phyloP scores from a whole-genome alignment of 768 basidiomycete species.

The Naganishia antarctica region DNA sequence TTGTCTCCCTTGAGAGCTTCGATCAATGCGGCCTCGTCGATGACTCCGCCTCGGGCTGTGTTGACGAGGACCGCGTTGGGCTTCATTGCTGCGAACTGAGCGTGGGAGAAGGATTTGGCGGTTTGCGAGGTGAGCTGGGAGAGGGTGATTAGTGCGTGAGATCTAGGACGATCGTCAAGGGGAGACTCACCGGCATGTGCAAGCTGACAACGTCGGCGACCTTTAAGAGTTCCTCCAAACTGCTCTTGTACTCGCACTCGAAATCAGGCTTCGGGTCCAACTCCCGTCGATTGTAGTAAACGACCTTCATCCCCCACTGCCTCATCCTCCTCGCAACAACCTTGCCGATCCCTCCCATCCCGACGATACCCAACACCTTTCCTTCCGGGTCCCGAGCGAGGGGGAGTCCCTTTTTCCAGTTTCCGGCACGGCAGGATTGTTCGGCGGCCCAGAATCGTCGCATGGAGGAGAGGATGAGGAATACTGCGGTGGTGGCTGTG shows the following conservation, averaged over 20 bases:
- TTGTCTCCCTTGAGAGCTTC: constrained; percentile 79
- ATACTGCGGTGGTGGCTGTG: constrained; percentile 57
- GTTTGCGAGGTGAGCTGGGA: constrained; percentile 55
- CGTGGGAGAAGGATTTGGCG: constrained; percentile 65
- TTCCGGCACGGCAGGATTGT: constrained; percentile 40
- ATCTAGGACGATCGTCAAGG: constrained; percentile 47
- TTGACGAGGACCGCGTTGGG: constrained; percentile 73
- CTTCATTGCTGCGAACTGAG: constrained; percentile 70
- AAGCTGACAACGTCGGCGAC: constrained; percentile 78
- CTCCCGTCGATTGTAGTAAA: constrained; percentile 61
- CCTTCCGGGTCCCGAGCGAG: constrained; percentile 46
- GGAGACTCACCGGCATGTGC: constrained; percentile 63
- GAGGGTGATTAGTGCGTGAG: background rate
- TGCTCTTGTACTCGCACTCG: constrained; percentile 65
- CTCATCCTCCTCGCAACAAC: constrained; percentile 52
- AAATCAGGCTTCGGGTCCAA: constrained; percentile 60
- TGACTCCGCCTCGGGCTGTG: constrained; percentile 82
- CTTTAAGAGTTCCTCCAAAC: constrained; percentile 60
- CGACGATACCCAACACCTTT: constrained; percentile 49
- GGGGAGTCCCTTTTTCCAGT: constrained; percentile 32
- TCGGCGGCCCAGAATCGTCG: constrained; percentile 37
- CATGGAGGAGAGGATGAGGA: constrained; percentile 37
- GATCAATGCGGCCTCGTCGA: constrained; percentile 82
- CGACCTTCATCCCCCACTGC: constrained; percentile 80
- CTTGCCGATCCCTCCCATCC: constrained; percentile 52